Evolutionary conservation across 2,329 filamentous ascomycete genomes (phyloP), one percentile per base, ranked within the genome.

Genomic region (Onygena corvina): DNA sequence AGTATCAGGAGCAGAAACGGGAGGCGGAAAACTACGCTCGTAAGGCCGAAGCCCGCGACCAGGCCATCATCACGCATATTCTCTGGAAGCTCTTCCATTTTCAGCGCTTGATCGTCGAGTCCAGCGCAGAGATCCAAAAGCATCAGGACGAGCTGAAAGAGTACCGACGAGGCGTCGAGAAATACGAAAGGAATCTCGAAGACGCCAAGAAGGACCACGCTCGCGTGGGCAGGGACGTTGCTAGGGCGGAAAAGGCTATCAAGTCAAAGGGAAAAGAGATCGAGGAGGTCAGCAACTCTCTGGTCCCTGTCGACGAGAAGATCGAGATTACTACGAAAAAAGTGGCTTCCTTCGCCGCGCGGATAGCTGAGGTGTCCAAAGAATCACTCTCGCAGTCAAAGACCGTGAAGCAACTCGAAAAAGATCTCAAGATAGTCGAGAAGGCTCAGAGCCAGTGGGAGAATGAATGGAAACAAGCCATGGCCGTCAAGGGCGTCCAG

Each of bases 31-130:
- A 83, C 58, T 98, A 90, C 62, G 85, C 93, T 61, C 81, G 79
- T 55, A 96, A 95, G 67, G 84, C 84, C 1, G 84, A 92, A 48
- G 87, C 96, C 64, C 81, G 86, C 46, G 90, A 98, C 63, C 79
- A 86, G 48, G 92, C 90, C 5, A 84, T 95, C 50, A 86, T 96
- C 49, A 89, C 84, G 1, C 90, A 96, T 57, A 89, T 93, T 29
- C 72, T 98, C 11, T 98, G 90, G 90, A 96, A 95, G 68, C 75
- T 98, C 1, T 96, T 87, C 64, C 88, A 94, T 61, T 93, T 94
- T 64, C 90, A 98, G 65, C 84, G 83, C 51, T 79, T 88, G 25
- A 95, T 98, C 72, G 86, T 95, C 58, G 84, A 90, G 58, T 94
- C 92, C 20, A 89, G 84, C 57, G 81, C 80, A 38, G 83, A 92